Conservation (phyloP, 164 flowering plant genomes). For the Cinnamomum chago region DNA sequence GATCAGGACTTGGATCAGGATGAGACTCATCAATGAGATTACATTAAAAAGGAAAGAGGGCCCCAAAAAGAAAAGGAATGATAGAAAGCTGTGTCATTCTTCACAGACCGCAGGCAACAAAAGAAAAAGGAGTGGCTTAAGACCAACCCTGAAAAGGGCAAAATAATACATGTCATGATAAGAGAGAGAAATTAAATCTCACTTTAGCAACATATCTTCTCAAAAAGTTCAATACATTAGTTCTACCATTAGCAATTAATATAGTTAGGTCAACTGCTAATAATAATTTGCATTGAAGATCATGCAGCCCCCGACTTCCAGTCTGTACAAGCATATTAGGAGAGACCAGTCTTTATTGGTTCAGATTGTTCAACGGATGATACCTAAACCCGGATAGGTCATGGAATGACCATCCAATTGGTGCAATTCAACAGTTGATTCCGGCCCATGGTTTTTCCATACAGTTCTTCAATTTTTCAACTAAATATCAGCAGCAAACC, state of each 20-base stretch:
- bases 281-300: neutral
- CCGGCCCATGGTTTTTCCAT: no score
- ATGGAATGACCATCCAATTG: no score
- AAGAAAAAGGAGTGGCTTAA: conserved; percentile 5
- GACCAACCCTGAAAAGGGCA: neutral
- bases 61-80: neutral
- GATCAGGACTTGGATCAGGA: neutral
- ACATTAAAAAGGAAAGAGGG: neutral
- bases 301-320: no score
- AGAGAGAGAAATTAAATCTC: neutral
- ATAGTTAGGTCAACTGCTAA: neutral
- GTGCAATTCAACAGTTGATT: no score
- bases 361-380: no score
- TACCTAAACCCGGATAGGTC: no score
- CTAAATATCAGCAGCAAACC: no score
- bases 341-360: no score
- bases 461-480: no score
- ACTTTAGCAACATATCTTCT: neutral
- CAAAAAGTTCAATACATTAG: neutral
- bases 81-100: conserved; percentile 2
- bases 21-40: neutral
- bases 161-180: conserved; percentile 3
- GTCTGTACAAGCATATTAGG: no score
- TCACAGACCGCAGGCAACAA: neutral
- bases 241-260: neutral